A percentile compares a stretch with the other conserved stretches of the same genome.
Evolutionary conservation across 1,284 basidiomycete species (phyloP).

Genomic region (Ustilago shanxiensis): DNA sequence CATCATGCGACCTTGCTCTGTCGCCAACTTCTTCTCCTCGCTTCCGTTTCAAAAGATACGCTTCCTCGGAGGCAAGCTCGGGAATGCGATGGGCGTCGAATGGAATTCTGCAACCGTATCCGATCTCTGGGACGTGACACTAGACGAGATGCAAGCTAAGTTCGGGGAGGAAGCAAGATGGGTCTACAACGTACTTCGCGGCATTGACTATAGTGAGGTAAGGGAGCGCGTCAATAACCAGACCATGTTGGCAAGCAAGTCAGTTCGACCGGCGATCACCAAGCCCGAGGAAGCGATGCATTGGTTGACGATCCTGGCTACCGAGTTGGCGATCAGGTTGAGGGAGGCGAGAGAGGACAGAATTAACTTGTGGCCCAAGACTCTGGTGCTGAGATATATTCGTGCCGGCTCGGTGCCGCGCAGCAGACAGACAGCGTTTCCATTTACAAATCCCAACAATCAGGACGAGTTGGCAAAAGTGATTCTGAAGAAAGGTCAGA

Average conservation of each 20-base stretch:
- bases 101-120: constrained; percentile 86
- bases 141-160: constrained; percentile 84
- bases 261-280: constrained; percentile 59
- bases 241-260: constrained; percentile 66
- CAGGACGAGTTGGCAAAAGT: constrained; percentile 73
- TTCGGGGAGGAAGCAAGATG: constrained; percentile 80
- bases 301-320: constrained; percentile 90
- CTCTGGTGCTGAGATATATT: constrained; percentile 77
- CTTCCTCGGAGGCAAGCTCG: constrained; percentile 93
- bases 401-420: constrained; percentile 76
- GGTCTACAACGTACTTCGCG: constrained; percentile 86
- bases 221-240: constrained; percentile 61
- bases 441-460: constrained; percentile 71
- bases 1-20: constrained; percentile 56
- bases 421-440: constrained; percentile 86
- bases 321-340: constrained; percentile 86
- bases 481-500: constrained; percentile 82
- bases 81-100: constrained; percentile 85
- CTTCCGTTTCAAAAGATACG: constrained; percentile 76
- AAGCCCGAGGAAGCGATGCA: constrained; percentile 73
- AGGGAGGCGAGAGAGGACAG: constrained; percentile 82
- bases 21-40: constrained; percentile 56
- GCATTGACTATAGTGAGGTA: constrained; percentile 92
- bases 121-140: constrained; percentile 74
- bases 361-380: constrained; percentile 85